Conservation (phyloP, 108 stramenopile species). For the Mediolabrus comicus region DNA sequence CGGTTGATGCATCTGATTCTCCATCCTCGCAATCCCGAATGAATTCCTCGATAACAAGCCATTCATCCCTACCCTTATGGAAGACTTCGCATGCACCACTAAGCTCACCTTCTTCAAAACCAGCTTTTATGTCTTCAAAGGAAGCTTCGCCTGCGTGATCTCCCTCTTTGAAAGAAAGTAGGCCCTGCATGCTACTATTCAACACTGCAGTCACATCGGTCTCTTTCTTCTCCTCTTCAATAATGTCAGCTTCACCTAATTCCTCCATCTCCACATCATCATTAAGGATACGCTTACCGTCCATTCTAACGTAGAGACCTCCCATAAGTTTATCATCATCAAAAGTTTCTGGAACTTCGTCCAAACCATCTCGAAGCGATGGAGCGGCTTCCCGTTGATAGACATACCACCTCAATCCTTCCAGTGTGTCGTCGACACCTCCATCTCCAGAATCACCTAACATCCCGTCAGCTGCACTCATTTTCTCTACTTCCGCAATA, state of each 20-base stretch:
- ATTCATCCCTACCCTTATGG: slow-evolving; percentile 45
- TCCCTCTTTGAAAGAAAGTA: slow-evolving; percentile 63
- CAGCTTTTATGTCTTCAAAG: slow-evolving; percentile 62
- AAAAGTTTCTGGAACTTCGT: slow-evolving; percentile 54
- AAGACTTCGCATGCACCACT: slow-evolving; percentile 58
- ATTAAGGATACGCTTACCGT: slow-evolving; percentile 10
- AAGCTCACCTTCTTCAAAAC: slow-evolving; percentile 77
- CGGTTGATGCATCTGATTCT: not conserved
- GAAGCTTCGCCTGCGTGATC: slow-evolving; percentile 75
- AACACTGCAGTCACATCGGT: not conserved
- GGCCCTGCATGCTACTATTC: slow-evolving; percentile 4
- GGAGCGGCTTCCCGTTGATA: slow-evolving; percentile 68
- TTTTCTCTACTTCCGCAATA: slow-evolving; percentile 74
- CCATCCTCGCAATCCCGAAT: slow-evolving; percentile 15
- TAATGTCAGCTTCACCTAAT: not conserved
- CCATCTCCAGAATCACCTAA: slow-evolving; percentile 32
- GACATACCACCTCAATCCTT: slow-evolving; percentile 79
- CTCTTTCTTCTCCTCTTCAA: not conserved
- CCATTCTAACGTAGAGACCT: slow-evolving; percentile 27
- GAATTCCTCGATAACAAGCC: slow-evolving; percentile 50
- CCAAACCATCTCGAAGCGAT: slow-evolving; percentile 48
- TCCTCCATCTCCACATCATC: slow-evolving; percentile 14
- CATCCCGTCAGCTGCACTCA: slow-evolving; percentile 53
- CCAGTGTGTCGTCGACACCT: slow-evolving; percentile 47
- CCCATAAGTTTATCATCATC: slow-evolving; percentile 52